Conservation (phyloP, 2,329 filamentous ascomycete species). For the Stenocarpella maydis region DNA sequence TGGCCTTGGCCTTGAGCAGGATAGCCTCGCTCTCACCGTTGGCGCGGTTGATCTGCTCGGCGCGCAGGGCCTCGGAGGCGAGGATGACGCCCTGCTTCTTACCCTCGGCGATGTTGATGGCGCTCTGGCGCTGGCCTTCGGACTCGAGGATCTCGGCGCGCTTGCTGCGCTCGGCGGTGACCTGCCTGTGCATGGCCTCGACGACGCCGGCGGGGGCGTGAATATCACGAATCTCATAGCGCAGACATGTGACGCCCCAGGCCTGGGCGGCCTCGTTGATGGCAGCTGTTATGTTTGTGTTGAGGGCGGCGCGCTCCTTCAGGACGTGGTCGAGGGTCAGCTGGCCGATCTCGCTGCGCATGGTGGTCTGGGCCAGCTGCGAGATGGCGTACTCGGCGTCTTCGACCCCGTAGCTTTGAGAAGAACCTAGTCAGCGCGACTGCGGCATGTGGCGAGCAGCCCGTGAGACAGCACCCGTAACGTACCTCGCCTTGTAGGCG, state of each 20-base stretch:
- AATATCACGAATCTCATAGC: conserved; percentile 98
- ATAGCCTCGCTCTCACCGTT: conserved; percentile 95
- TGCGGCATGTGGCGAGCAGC: neutral
- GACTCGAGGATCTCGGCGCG: conserved; percentile 97
- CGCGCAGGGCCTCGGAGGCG: conserved; percentile 87
- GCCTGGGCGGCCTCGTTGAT: conserved; percentile 98
- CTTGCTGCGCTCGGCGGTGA: conserved; percentile 96
- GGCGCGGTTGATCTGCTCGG: conserved; percentile 93
- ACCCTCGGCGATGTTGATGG: conserved; percentile 98
- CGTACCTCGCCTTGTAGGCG: conserved; percentile 93
- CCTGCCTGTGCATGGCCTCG: conserved; percentile 97
- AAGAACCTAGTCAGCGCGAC: neutral
- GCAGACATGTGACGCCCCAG: conserved; percentile 94
- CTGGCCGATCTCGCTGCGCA: conserved; percentile 98
- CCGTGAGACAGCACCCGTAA: neutral
- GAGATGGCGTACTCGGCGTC: conserved; percentile 99
- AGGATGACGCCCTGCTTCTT: conserved; percentile 97
- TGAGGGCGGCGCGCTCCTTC: conserved; percentile 94
- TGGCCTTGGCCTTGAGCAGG: conserved; percentile 82
- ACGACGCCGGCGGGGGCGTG: conserved; percentile 94
- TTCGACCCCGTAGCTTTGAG: conserved; percentile 88
- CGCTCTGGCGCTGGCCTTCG: conserved; percentile 94
- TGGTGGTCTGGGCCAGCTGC: conserved; percentile 96
- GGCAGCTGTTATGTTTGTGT: conserved; percentile 97
- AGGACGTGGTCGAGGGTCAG: conserved; percentile 95